A percentile compares a stretch with the other conserved stretches of the same genome.
These are phyloP conservation scores for Striga hermonthica DNA, from an alignment of 305 asterid species.

Conservation along the genomic window DNA sequence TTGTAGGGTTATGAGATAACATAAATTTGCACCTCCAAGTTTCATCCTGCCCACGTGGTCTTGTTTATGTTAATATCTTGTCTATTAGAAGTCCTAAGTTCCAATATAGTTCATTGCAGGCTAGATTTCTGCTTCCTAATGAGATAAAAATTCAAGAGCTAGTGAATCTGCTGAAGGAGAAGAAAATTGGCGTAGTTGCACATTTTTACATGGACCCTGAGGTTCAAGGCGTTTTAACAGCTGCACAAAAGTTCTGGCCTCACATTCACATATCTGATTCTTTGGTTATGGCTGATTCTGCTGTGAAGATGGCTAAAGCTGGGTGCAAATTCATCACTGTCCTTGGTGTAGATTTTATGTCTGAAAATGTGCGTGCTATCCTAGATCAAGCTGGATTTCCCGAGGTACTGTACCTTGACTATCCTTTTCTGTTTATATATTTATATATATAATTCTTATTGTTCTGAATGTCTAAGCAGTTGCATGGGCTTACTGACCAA, in stretches of 20 bases:
- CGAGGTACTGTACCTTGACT: constrained; percentile 46
- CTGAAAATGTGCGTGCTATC: constrained; percentile 94
- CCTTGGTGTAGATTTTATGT: constrained; percentile 95
- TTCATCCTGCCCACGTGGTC: too few relatives aligned
- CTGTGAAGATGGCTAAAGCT: constrained; percentile 87
- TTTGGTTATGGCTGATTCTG: constrained; percentile 94
- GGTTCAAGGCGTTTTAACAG: constrained; percentile 94
- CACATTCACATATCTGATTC: constrained; percentile 97
- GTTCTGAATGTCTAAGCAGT: neutral
- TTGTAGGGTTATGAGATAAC: constrained; percentile 20
- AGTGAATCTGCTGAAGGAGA: constrained; percentile 70
- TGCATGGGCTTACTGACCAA: neutral
- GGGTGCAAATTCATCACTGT: constrained; percentile 87
- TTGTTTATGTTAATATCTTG: neutral
- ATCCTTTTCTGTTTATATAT: neutral
- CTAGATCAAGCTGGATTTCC: constrained; percentile 93
- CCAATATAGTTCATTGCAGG: constrained; percentile 62
- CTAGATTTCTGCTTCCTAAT: constrained; percentile 75
- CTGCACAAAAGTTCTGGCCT: constrained; percentile 95
- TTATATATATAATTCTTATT: neutral
- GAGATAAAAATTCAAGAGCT: constrained; percentile 65
- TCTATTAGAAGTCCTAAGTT: constrained; percentile 36
- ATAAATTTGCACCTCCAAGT: constrained; percentile 1
- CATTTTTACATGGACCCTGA: constrained; percentile 99
- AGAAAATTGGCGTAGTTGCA: constrained; percentile 90